Percentiles rank a stretch among this genome's conserved stretches.
Evolutionary conservation across 371 early-diverging fungal genomes (phyloP).

Genomic region (Circinella umbellata): DNA sequence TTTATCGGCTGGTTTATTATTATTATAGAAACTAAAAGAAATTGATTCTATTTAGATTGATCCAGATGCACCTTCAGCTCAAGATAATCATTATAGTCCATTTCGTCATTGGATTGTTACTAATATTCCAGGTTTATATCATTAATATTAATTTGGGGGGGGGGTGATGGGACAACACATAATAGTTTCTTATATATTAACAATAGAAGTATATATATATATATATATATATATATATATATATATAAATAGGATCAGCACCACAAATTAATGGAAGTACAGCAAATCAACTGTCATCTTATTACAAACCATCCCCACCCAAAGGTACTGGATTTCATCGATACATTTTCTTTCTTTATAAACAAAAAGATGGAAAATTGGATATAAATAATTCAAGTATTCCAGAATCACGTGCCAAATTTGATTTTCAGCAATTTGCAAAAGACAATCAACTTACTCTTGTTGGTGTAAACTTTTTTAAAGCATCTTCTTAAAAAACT

Average conservation of each 20-base stretch:
- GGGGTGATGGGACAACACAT: too few relatives aligned
- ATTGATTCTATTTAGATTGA: conserved; percentile 43
- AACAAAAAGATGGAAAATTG: conserved; percentile 41
- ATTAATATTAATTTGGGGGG: too few relatives aligned
- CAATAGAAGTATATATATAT: too few relatives aligned
- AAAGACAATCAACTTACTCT: conserved; percentile 50
- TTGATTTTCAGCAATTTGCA: conserved; percentile 55
- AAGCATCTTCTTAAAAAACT: conserved; percentile 14
- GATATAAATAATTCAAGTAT: conserved; percentile 25
- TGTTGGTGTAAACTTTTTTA: conserved; percentile 64
- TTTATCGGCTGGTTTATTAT: too few relatives aligned
- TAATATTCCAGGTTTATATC: conserved; percentile 51
- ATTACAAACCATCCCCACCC: conserved; percentile 64
- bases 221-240: not conserved
- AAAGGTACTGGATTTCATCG: conserved; percentile 63
- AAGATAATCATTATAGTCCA: conserved; percentile 52
- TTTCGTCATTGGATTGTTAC: conserved; percentile 70
- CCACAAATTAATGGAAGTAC: conserved; percentile 8
- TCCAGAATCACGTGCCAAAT: conserved; percentile 27
- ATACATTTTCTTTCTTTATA: conserved; percentile 67
- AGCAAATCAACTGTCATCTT: conserved; percentile 38
- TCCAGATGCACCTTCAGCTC: conserved; percentile 68
- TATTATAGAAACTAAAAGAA: not conserved
- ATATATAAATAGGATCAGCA: conserved; percentile 1
- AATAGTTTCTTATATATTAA: too few relatives aligned